phyloP scores from a whole-genome alignment of 202 grass and related monocot species.

The Eragrostis tef region DNA sequence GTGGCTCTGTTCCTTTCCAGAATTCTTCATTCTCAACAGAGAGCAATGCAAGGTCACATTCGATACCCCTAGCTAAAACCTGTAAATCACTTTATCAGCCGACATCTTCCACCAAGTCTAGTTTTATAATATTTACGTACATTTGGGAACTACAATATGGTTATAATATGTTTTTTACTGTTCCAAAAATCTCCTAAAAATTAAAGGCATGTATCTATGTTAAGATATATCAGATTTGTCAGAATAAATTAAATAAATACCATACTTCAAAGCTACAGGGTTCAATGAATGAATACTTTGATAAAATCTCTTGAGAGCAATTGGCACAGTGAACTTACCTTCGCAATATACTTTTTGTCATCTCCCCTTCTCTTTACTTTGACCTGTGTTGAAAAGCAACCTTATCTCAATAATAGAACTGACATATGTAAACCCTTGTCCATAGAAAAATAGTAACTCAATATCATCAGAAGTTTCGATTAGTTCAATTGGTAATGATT shows the following conservation, averaged over 20 bases:
- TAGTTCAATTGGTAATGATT: conserved; percentile 16
- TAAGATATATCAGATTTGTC: conserved; percentile 22
- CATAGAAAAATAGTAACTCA: background rate
- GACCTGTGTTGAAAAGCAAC: conserved; percentile 51
- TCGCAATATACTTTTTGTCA: conserved; percentile 93
- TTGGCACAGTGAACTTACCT: conserved; percentile 62
- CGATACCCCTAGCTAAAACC: conserved; percentile 91
- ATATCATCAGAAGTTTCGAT: conserved; percentile 2
- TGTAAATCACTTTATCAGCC: conserved; percentile 50
- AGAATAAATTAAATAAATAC: conserved; percentile 10
- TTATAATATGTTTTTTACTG: background rate
- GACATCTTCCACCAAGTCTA: conserved; percentile 19
- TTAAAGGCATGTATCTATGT: background rate
- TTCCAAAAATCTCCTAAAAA: background rate
- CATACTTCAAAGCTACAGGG: background rate
- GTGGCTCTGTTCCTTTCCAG: conserved; percentile 85
- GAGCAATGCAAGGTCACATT: conserved; percentile 96
- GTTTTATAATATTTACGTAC: conserved; percentile 19
- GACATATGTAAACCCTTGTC: conserved; percentile 24
- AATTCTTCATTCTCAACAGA: conserved; percentile 96
- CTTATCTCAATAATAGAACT: conserved; percentile 26
- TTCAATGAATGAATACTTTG: background rate
- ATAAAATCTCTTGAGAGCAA: conserved; percentile 40
- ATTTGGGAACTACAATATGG: background rate
- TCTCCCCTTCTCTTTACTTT: conserved; percentile 98